Base-by-base conservation (phyloP, 2,329 filamentous ascomycete species). In the Colletotrichum sp. region DNA sequence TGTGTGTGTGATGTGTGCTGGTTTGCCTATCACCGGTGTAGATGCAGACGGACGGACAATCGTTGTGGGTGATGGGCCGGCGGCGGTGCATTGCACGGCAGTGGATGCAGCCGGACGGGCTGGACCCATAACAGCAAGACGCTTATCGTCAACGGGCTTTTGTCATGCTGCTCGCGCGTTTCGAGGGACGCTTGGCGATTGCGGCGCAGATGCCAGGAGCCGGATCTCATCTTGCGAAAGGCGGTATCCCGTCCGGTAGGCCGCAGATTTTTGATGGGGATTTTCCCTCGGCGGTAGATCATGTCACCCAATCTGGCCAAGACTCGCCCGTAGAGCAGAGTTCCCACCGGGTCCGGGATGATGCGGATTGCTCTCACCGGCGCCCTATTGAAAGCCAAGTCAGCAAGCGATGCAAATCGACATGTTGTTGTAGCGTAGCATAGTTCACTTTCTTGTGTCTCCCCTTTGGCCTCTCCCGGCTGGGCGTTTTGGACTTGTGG, bases 121-220 rank as follows among this genome's bases (percentile, higher is more conserved):
- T 21, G 43, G 43, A 52, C 43, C 43, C 43, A 21, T 52, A 52
- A 48, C 67, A 64, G 4, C 24, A 61, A 32, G 52, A 67, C 67
- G 68, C 52, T 75, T 55, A 67, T 75, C 72, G 61, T 72, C 28
- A 43, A 70, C 28, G 18, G 30, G 48, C 67, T 48, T 26, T 30
- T 60, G 18, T 61, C 59, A 21, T 32, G 12, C 59, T 30, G 59
- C 59, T 24, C 28, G 55, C 68, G 61, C 55, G 72, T 72, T 67
- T 75, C 72, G 68, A 75, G 36, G 72, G 61, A n/a, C 68, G 36
- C 72, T 75, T 75, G 72, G 72, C 72, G 72, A 67, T 75, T 60
- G 64, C 59, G 71, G 18, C 57, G 67, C 55, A 61, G 57, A 26
- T 30, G 52, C 24, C 26, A 30, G 59, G 18, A n/a, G 30, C 59